Evolutionary conservation across 2,329 filamentous ascomycete genomes (phyloP).

Genomic region (Phoma sp.): DNA sequence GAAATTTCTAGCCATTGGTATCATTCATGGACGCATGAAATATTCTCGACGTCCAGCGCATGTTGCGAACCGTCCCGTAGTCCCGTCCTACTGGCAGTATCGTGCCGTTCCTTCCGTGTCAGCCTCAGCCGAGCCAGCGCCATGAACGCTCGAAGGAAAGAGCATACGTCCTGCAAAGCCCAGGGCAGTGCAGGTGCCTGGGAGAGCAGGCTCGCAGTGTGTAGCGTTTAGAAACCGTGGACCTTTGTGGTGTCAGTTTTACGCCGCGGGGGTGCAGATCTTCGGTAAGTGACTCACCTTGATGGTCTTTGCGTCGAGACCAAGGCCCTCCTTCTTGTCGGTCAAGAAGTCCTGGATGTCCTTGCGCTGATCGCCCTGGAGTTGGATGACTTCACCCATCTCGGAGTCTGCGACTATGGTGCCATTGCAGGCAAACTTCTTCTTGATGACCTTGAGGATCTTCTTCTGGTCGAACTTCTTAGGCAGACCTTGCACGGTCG

Average conservation of each 20-base stretch:
- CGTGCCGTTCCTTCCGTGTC: constrained; percentile 16
- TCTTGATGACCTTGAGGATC: constrained; percentile 99
- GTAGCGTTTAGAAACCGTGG: constrained; percentile 43
- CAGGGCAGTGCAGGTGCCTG: constrained; percentile 9
- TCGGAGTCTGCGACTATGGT: constrained; percentile 95
- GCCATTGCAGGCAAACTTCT: constrained; percentile 99
- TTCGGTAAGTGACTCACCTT: constrained; percentile 65
- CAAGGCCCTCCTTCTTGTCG: constrained; percentile 93
- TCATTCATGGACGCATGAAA: constrained; percentile 17
- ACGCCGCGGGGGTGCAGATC: background rate
- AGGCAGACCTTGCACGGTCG: constrained; percentile 97
- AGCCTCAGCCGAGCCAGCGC: constrained; percentile 9
- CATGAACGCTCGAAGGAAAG: constrained; percentile 6
- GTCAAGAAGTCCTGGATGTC: constrained; percentile 97
- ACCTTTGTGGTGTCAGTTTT: constrained; percentile 27
- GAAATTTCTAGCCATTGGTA: constrained; percentile 16
- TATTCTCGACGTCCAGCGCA: constrained; percentile 12
- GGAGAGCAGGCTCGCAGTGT: constrained; percentile 24
- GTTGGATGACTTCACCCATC: constrained; percentile 99
- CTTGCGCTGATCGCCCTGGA: constrained; percentile 99
- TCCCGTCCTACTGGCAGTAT: constrained; percentile 7
- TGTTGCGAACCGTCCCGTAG: constrained; percentile 8
- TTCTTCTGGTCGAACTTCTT: constrained; percentile 99
- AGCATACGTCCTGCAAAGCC: constrained; percentile 5
- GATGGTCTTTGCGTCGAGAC: constrained; percentile 95